phyloP scores from a whole-genome alignment of 2,329 filamentous ascomycete species.

The Dactylellina drechsleri region DNA sequence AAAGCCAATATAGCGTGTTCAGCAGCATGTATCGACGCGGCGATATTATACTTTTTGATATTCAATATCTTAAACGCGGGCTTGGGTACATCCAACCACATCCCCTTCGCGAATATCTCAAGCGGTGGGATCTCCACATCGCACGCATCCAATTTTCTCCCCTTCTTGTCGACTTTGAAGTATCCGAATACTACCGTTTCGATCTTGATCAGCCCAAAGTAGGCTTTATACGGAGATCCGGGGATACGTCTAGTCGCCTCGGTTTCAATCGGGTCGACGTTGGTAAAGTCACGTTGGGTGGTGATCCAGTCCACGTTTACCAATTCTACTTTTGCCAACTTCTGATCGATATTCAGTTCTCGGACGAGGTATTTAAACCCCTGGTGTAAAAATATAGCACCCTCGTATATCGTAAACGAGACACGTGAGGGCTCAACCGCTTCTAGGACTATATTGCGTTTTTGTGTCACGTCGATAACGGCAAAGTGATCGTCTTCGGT shows the following conservation, averaged over 20 bases:
- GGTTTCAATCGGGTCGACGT: conserved; percentile 91
- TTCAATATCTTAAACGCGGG: conserved; percentile 80
- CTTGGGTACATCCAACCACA: conserved; percentile 94
- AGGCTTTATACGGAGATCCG: conserved; percentile 67
- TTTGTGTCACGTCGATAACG: conserved; percentile 86
- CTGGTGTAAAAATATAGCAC: conserved; percentile 95
- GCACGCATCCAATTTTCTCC: conserved; percentile 84
- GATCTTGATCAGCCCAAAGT: conserved; percentile 86
- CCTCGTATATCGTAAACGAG: conserved; percentile 95
- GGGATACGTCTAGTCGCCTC: conserved; percentile 82
- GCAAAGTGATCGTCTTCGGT: conserved; percentile 90
- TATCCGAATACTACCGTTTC: conserved; percentile 92
- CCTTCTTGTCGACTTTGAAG: conserved; percentile 91
- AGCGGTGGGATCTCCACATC: conserved; percentile 94
- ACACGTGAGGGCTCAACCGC: conserved; percentile 96
- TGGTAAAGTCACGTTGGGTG: conserved; percentile 88
- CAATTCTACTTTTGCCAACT: conserved; percentile 85
- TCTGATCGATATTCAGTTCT: conserved; percentile 79
- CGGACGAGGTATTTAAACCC: conserved; percentile 92
- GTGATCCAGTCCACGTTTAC: conserved; percentile 97
- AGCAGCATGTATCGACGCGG: conserved; percentile 90
- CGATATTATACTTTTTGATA: conserved; percentile 77
- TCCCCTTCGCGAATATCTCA: conserved; percentile 82
- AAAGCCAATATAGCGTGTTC: conserved; percentile 88
- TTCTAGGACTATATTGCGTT: conserved; percentile 85